phyloP scores from a whole-genome alignment of 2,329 filamentous ascomycete species.

The Talaromyces sp. region DNA sequence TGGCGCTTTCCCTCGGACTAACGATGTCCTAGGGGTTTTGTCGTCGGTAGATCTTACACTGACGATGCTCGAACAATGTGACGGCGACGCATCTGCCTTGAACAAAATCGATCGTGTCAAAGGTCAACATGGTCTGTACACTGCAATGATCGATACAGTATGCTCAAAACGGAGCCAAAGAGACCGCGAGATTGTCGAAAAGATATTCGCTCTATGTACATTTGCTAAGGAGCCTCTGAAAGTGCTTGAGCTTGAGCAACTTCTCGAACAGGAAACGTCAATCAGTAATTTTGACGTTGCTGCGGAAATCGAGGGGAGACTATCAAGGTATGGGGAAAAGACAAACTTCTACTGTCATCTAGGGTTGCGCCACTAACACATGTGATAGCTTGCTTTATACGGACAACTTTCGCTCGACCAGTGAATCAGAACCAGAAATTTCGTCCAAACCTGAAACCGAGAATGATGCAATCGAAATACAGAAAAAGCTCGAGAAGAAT shows the following conservation, averaged over 20 bases:
- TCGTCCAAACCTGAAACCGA: neutral
- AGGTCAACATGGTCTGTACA: conserved; percentile 4
- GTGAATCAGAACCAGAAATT: neutral
- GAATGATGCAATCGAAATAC: neutral
- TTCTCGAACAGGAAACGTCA: conserved; percentile 1
- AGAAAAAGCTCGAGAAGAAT: neutral
- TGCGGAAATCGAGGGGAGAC: conserved; percentile 1
- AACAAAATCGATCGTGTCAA: conserved; percentile 3
- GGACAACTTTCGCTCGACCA: neutral
- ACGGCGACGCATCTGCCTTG: neutral
- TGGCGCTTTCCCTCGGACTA: neutral
- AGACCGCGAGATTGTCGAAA: conserved; percentile 8
- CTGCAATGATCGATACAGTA: conserved; percentile 7
- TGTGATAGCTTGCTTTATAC: conserved; percentile 2
- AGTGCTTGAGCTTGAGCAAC: conserved; percentile 5
- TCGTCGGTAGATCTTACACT: conserved; percentile 8
- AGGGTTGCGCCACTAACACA: neutral
- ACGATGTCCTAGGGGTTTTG: neutral
- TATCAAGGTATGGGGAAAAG: conserved; percentile 7
- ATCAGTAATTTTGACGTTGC: neutral
- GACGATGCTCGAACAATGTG: conserved; percentile 12
- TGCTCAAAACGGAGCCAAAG: conserved; percentile 2
- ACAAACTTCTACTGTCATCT: too few species aligned
- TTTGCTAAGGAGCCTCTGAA: conserved; percentile 1
- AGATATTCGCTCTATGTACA: conserved; percentile 9